Conservation (phyloP, 164 flowering plant genomes). For the Magnolia changhungtana region DNA sequence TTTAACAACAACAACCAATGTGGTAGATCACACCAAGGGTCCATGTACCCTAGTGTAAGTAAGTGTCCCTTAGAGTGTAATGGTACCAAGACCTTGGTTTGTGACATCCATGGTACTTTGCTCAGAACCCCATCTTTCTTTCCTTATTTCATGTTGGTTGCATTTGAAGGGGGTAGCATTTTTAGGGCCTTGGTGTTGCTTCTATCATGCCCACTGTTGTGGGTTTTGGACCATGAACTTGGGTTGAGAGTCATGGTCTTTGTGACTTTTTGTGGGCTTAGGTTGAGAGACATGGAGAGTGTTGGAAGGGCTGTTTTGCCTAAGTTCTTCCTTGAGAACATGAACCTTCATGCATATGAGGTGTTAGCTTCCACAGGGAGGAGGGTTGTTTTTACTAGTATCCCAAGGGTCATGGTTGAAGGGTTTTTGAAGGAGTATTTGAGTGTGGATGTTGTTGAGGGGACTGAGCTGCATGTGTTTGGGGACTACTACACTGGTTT, state of each 20-base stretch:
- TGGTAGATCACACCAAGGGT: constrained; percentile 16
- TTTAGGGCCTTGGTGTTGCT: constrained; percentile 65
- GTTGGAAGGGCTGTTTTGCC: constrained; percentile 75
- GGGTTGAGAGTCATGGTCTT: constrained; percentile 60
- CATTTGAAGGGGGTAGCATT: constrained; percentile 80
- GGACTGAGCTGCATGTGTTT: constrained; percentile 54
- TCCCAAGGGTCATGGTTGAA: constrained; percentile 81
- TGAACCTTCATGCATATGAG: constrained; percentile 47
- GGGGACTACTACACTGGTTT: constrained; percentile 59
- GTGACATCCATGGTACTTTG: constrained; percentile 54
- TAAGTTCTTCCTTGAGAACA: constrained; percentile 73
- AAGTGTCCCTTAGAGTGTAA: constrained; percentile 31
- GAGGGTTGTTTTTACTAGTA: constrained; percentile 48
- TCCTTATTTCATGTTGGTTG: constrained; percentile 89
- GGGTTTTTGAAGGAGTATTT: constrained; percentile 67
- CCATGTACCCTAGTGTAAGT: constrained; percentile 34
- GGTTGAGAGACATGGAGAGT: constrained; percentile 41
- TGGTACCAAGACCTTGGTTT: constrained; percentile 40
- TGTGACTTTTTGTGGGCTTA: constrained; percentile 71
- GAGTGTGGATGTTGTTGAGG: constrained; percentile 50
- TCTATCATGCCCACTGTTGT: constrained; percentile 40
- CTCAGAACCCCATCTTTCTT: constrained; percentile 55
- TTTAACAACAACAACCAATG: constrained; percentile 15
- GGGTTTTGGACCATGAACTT: constrained; percentile 36
- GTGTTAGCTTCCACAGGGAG: constrained; percentile 37